Conservation (phyloP, 495 filamentous ascomycete species). For the Penicillium diatomitis region DNA sequence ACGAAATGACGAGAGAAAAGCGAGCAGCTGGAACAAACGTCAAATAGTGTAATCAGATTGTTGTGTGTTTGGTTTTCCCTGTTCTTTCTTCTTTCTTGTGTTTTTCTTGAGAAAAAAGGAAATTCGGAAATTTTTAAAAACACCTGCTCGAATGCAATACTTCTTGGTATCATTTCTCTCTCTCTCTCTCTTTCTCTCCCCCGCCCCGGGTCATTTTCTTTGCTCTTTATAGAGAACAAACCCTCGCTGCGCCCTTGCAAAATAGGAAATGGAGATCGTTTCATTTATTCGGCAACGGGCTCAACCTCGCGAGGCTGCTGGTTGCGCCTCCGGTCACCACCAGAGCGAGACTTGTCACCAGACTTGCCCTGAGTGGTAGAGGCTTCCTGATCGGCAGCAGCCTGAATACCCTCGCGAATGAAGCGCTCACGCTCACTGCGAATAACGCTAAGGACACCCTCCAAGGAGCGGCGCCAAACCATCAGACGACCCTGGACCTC, state of each 20-base stretch:
- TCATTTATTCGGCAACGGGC: constrained; percentile 19
- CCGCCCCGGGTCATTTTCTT: too few relatives aligned
- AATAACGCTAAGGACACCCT: constrained; percentile 65
- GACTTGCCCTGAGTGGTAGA: constrained; percentile 20
- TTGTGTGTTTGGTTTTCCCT: constrained; percentile 14
- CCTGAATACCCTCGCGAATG: constrained; percentile 35
- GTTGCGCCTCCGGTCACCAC: constrained; percentile 28
- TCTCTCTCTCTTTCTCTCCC: too few relatives aligned
- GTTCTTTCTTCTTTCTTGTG: constrained; percentile 3
- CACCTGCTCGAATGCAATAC: constrained; percentile 18
- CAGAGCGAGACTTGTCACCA: constrained; percentile 21
- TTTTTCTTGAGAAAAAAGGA: neutral
- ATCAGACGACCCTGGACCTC: constrained; percentile 84
- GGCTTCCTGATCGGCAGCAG: constrained; percentile 22
- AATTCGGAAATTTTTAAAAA: constrained; percentile 7
- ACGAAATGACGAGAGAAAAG: too few relatives aligned
- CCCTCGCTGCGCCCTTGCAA: too few relatives aligned
- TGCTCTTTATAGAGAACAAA: too few relatives aligned
- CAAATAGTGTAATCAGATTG: neutral
- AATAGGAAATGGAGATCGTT: too few relatives aligned
- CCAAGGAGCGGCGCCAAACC: constrained; percentile 74
- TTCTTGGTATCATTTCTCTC: constrained; percentile 1
- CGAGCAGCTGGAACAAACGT: too few relatives aligned
- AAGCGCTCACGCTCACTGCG: constrained; percentile 65
- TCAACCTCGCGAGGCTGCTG: constrained; percentile 29